phyloP scores from a whole-genome alignment of 83 land plant genomes.

The Picea abies region DNA sequence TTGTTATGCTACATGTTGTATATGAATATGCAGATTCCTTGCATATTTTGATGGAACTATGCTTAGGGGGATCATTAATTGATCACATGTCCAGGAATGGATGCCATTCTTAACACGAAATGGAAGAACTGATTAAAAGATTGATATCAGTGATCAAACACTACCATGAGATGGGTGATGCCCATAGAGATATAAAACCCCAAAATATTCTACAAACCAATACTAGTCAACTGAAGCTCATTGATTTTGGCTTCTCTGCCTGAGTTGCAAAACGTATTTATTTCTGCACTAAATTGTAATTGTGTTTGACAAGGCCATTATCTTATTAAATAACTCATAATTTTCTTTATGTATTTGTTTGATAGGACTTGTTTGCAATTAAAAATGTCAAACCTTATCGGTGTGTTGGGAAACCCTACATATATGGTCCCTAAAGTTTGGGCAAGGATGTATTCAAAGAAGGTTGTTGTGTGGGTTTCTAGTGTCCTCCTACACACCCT shows the following conservation, averaged over 20 bases:
- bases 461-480: constrained; percentile 78
- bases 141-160: constrained; percentile 48
- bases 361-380: background rate
- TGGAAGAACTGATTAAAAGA: constrained; percentile 49
- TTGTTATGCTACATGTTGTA: constrained; percentile 64
- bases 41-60: constrained; percentile 75
- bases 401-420: constrained; percentile 72
- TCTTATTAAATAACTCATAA: background rate
- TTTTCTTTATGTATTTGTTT: background rate
- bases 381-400: constrained; percentile 62
- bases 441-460: constrained; percentile 55
- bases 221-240: constrained; percentile 55
- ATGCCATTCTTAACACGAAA: constrained; percentile 38
- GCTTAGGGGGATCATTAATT: constrained; percentile 57
- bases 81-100: constrained; percentile 54
- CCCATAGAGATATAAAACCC: constrained; percentile 74
- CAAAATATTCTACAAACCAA: constrained; percentile 61
- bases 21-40: constrained; percentile 60
- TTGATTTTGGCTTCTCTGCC: constrained; percentile 69
- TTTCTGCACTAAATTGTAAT: constrained; percentile 37
- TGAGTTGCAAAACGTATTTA: constrained; percentile 46
- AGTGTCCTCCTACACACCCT: constrained; percentile 67
- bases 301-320: too few relatives aligned
- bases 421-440: constrained; percentile 78
- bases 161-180: constrained; percentile 82